Percentiles rank a stretch among this genome's conserved stretches.
Evolutionary conservation across 148 eudicot genomes (phyloP).

Genomic region (Chenopodium berlandieri): DNA sequence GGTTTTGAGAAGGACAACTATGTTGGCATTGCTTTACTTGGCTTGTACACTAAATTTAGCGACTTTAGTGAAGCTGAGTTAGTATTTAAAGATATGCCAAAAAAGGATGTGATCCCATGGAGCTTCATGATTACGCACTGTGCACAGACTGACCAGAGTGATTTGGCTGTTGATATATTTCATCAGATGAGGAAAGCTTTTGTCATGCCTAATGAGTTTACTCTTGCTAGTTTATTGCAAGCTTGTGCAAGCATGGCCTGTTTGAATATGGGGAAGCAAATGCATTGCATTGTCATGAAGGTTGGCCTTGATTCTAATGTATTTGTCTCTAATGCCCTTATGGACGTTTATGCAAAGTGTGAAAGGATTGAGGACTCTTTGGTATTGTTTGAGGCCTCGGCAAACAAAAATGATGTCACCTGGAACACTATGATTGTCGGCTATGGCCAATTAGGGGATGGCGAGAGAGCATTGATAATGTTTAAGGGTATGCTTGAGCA

Average conservation of each 20-base stretch:
- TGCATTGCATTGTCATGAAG: constrained; percentile 57
- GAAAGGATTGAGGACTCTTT: constrained; percentile 58
- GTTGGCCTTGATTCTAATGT: constrained; percentile 57
- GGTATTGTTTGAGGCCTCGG: constrained; percentile 50
- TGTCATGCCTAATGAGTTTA: constrained; percentile 66
- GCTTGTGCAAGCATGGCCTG: constrained; percentile 50
- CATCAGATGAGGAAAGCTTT: constrained; percentile 59
- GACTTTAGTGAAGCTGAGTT: constrained; percentile 51
- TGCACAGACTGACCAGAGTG: constrained; percentile 61
- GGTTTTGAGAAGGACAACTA: constrained; percentile 59
- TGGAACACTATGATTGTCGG: constrained; percentile 93
- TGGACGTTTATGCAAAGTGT: constrained; percentile 86
- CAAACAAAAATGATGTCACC: constrained; percentile 59
- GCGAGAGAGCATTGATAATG: constrained; percentile 56
- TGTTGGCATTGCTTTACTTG: constrained; percentile 67
- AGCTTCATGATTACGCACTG: constrained; percentile 84
- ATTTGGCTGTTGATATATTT: constrained; percentile 58
- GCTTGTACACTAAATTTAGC: constrained; percentile 66
- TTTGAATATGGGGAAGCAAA: constrained; percentile 57
- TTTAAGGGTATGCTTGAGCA: constrained; percentile 62
- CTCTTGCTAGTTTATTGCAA: constrained; percentile 80
- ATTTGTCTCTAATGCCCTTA: constrained; percentile 75
- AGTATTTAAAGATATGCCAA: constrained; percentile 67
- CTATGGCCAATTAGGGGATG: constrained; percentile 59
- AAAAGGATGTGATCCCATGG: constrained; percentile 69